Percentiles rank a stretch among this genome's conserved stretches.
phyloP scores from a whole-genome alignment of 495 filamentous ascomycete genomes.

The Neurospora sublineolata region DNA sequence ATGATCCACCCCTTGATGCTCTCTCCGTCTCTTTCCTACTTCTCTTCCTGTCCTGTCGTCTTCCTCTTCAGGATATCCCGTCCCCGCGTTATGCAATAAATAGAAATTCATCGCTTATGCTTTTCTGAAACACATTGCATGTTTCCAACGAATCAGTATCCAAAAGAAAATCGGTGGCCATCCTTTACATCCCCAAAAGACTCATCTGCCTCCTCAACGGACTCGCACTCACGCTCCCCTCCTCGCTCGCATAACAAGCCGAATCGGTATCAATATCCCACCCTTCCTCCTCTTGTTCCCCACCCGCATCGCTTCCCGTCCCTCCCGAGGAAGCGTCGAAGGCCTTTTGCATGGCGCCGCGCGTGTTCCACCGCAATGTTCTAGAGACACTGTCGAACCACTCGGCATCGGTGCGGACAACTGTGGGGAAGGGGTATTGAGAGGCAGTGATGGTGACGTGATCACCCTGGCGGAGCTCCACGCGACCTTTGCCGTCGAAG shows the following conservation, averaged over 20 bases:
- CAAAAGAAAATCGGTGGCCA: background rate
- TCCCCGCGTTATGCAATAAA: background rate
- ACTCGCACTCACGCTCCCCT: constrained; percentile 47
- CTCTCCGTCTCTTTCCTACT: background rate
- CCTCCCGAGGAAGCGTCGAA: constrained; percentile 41
- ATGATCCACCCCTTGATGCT: no score
- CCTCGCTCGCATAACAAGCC: constrained; percentile 52
- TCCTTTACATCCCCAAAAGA: constrained; percentile 36
- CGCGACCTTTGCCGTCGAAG: constrained; percentile 90
- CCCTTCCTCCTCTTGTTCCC: constrained; percentile 42
- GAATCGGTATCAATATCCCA: constrained; percentile 85
- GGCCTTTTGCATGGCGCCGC: constrained; percentile 74
- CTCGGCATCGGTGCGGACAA: constrained; percentile 66
- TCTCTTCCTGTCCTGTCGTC: background rate
- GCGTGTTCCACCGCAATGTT: constrained; percentile 85
- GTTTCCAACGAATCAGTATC: background rate
- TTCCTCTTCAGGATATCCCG: background rate
- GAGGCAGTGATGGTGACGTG: constrained; percentile 89
- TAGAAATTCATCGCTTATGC: background rate
- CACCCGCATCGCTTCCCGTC: constrained; percentile 19
- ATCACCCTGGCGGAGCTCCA: constrained; percentile 85
- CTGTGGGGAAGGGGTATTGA: constrained; percentile 91
- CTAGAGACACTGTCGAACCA: constrained; percentile 92
- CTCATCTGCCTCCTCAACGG: constrained; percentile 60
- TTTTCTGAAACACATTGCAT: background rate